These are phyloP conservation scores for Suhomyces terraborum DNA, from an alignment of 1,139 yeast species.

Conservation along the genomic window DNA sequence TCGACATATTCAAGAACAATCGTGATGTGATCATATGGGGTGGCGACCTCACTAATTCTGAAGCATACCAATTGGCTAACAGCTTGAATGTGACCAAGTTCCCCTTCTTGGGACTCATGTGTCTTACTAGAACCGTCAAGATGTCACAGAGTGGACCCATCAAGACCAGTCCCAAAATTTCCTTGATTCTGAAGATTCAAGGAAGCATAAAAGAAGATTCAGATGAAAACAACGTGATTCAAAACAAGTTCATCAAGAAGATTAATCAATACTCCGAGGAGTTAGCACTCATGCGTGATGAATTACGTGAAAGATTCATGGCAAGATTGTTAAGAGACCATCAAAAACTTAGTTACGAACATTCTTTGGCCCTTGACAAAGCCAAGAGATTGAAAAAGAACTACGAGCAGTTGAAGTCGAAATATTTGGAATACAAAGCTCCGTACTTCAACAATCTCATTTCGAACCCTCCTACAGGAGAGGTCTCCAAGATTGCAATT, in stretches of 20 bases:
- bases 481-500: constrained; percentile 54
- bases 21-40: constrained; percentile 71
- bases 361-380: constrained; percentile 62
- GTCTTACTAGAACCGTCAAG: constrained; percentile 53
- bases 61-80: constrained; percentile 82
- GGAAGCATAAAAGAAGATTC: constrained; percentile 54
- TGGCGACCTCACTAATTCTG: constrained; percentile 78
- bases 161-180: constrained; percentile 54
- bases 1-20: constrained; percentile 47
- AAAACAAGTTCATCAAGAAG: constrained; percentile 43
- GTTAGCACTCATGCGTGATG: constrained; percentile 58
- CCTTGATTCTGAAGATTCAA: constrained; percentile 66
- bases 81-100: constrained; percentile 71
- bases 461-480: constrained; percentile 3
- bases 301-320: constrained; percentile 60
- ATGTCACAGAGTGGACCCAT: constrained; percentile 64
- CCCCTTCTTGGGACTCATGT: constrained; percentile 76
- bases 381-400: constrained; percentile 32
- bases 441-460: constrained; percentile 39
- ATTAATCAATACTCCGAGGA: constrained; percentile 63
- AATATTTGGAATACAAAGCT: constrained; percentile 46
- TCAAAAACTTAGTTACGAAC: constrained; percentile 79
- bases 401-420: constrained; percentile 27
- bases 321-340: constrained; percentile 65
- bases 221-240: constrained; percentile 28